These are phyloP conservation scores for Teratosphaeria nubilosa DNA, from an alignment of 2,329 filamentous ascomycete genomes.

Conservation along the genomic window DNA sequence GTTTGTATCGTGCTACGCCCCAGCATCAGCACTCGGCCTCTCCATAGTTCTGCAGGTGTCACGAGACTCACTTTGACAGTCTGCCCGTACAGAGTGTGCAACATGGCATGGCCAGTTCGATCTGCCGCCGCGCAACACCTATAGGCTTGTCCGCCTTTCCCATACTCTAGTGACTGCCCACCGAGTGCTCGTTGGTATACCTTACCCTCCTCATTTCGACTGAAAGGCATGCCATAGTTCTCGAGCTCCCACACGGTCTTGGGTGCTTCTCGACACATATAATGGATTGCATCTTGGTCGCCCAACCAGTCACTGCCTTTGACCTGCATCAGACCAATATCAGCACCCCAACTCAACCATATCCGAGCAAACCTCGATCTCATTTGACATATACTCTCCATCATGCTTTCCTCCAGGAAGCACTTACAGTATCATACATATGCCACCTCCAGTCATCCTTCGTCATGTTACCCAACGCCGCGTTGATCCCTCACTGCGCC, in stretches of 20 bases:
- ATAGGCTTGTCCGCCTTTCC: conserved; percentile 41
- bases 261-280: conserved; percentile 48
- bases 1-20: conserved; percentile 32
- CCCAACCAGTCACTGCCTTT: conserved; percentile 51
- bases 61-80: conserved; percentile 28
- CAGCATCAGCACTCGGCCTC: neutral
- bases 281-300: conserved; percentile 51
- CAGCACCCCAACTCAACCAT: neutral
- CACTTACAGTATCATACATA: conserved; percentile 43
- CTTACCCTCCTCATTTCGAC: conserved; percentile 34
- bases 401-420: neutral
- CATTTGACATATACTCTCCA: neutral
- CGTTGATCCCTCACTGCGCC: conserved; percentile 57
- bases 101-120: conserved; percentile 40
- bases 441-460: conserved; percentile 51
- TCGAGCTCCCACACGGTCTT: conserved; percentile 46
- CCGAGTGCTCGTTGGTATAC: conserved; percentile 42
- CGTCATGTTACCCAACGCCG: conserved; percentile 46
- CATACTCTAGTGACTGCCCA: conserved; percentile 38
- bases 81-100: conserved; percentile 43
- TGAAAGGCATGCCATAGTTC: conserved; percentile 47
- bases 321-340: conserved; percentile 20
- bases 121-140: conserved; percentile 38
- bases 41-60: neutral
- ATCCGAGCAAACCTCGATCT: neutral